Conservation (phyloP, 495 filamentous ascomycete genomes). For the Daldinia loculata region DNA sequence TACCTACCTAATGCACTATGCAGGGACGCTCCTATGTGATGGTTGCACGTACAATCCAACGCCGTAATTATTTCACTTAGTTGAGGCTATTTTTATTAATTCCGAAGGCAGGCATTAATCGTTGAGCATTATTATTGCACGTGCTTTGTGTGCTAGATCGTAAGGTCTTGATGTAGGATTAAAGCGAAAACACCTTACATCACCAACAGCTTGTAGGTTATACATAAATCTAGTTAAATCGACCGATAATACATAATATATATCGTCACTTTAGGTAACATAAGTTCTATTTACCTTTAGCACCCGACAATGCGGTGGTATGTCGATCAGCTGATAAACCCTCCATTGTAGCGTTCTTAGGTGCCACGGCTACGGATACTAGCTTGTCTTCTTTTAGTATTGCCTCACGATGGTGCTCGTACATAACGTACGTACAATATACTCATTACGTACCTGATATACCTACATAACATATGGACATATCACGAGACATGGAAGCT, state of each 20-base stretch:
- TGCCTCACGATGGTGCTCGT: conserved; percentile 14
- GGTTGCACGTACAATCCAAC: not conserved
- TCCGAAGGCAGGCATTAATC: not conserved
- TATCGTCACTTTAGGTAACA: conserved; percentile 19
- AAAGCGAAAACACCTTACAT: not conserved
- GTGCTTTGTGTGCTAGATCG: not conserved
- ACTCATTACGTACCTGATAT: not conserved
- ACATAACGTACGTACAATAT: not conserved
- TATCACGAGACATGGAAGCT: conserved; percentile 17
- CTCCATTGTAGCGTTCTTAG: conserved; percentile 1
- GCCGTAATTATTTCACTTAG: not conserved
- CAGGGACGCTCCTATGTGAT: not conserved
- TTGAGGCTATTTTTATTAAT: not conserved
- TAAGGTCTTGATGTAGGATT: not conserved
- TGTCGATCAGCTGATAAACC: conserved; percentile 37
- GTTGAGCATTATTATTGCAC: not conserved
- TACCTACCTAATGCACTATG: too few species aligned
- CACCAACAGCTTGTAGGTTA: not conserved
- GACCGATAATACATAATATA: conserved; percentile 15
- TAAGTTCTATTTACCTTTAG: not conserved
- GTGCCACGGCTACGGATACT: conserved; percentile 13
- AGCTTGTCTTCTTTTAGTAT: conserved; percentile 27
- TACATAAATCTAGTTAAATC: conserved; percentile 9
- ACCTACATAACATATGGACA: conserved; percentile 13
- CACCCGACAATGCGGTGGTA: conserved; percentile 19